phyloP scores from a whole-genome alignment of 495 filamentous ascomycete species.

The Aspergillus hancockii region DNA sequence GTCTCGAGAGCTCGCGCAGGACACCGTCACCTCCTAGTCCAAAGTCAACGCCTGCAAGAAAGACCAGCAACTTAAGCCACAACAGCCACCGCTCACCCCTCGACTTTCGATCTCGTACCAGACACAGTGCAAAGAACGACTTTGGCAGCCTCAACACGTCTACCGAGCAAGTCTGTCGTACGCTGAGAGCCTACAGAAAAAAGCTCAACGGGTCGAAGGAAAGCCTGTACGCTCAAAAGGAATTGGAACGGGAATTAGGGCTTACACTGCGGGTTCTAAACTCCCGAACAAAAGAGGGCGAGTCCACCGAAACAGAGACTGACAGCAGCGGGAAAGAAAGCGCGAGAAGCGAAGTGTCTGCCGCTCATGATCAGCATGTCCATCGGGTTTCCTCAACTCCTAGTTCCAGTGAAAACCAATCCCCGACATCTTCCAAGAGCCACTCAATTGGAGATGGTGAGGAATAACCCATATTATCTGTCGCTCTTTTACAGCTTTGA shows the following conservation, averaged over 20 bases:
- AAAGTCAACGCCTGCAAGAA: constrained; percentile 27
- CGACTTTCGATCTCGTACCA: constrained; percentile 55
- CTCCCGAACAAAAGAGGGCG: constrained; percentile 41
- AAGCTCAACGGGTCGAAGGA: constrained; percentile 68
- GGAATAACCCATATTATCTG: constrained; percentile 19
- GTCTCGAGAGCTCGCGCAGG: constrained; percentile 32
- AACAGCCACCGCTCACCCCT: constrained; percentile 56
- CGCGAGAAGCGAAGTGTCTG: constrained; percentile 24
- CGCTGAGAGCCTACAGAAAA: constrained; percentile 79
- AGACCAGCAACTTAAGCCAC: constrained; percentile 20
- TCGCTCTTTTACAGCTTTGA: constrained; percentile 3
- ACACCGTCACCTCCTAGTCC: constrained; percentile 51
- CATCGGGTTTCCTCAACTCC: constrained; percentile 42
- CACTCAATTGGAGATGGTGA: constrained; percentile 34
- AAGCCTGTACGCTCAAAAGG: constrained; percentile 62
- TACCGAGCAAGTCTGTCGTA: constrained; percentile 78
- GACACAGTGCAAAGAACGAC: constrained; percentile 52
- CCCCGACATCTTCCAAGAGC: constrained; percentile 29
- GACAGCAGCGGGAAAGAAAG: constrained; percentile 50
- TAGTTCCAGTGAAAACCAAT: constrained; percentile 29
- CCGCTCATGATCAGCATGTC: constrained; percentile 24
- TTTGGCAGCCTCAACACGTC: constrained; percentile 70
- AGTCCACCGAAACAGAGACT: constrained; percentile 41
- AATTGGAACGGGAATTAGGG: constrained; percentile 78
- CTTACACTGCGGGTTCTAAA: constrained; percentile 71